phyloP scores from a whole-genome alignment of 108 stramenopile species.

The Stephanodiscus minutulus region DNA sequence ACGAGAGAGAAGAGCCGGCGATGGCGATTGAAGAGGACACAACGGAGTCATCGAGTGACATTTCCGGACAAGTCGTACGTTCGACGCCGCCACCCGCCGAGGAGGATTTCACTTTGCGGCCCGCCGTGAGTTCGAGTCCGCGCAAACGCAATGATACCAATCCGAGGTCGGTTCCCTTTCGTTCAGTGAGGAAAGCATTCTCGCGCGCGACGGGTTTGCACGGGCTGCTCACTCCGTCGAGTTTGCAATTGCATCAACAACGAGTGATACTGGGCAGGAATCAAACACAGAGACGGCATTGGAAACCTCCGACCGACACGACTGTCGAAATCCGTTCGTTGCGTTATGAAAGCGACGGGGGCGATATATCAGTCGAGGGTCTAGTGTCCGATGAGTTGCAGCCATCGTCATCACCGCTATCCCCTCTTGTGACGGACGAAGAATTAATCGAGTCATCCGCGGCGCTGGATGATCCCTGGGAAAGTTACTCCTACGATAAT shows the following conservation, averaged over 20 bases:
- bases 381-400: background rate
- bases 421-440: background rate
- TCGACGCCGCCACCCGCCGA: background rate
- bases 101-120: slow-evolving; percentile 11
- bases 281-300: background rate
- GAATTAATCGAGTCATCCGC: background rate
- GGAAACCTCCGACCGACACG: slow-evolving; percentile 5
- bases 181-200: slow-evolving; percentile 44
- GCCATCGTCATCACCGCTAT: background rate
- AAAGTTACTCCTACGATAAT: background rate
- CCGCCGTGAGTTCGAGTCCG: slow-evolving; percentile 15
- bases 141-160: background rate
- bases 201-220: slow-evolving; percentile 70
- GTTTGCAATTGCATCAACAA: slow-evolving; percentile 42
- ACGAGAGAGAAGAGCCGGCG: background rate
- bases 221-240: slow-evolving; percentile 62
- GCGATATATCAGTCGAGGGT: background rate
- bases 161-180: slow-evolving; percentile 38
- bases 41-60: background rate
- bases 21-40: background rate
- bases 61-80: background rate
- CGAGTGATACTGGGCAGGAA: slow-evolving; percentile 1
- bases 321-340: background rate
- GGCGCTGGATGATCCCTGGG: background rate
- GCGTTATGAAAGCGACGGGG: background rate